A percentile compares a stretch with the other conserved stretches of the same genome.
Evolutionary conservation across 1,139 yeast species (phyloP).

Genomic region (Saccharomyces hybrid): DNA sequence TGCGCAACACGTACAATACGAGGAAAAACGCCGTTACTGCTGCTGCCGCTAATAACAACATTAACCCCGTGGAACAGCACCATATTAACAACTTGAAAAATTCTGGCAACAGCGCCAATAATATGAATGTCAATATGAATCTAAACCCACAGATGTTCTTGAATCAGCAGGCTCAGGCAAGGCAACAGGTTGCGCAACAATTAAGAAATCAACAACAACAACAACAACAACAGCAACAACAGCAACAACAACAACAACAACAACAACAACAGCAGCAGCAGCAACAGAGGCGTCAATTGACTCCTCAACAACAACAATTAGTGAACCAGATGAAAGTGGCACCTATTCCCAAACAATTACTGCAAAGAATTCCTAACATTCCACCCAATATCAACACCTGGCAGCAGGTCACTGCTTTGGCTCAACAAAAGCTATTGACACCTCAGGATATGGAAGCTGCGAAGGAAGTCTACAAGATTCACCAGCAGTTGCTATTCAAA

Average conservation of each 20-base stretch:
- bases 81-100: conserved; percentile 9
- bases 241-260: conserved; percentile 16
- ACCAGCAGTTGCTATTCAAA: conserved; percentile 31
- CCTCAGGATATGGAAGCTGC: conserved; percentile 34
- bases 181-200: conserved; percentile 39
- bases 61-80: conserved; percentile 1
- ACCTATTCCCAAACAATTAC: conserved; percentile 69
- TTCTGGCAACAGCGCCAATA: conserved; percentile 11
- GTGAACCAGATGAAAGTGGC: conserved; percentile 42
- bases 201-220: conserved; percentile 21
- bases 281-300: conserved; percentile 19
- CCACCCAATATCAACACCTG: conserved; percentile 82
- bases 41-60: conserved; percentile 11
- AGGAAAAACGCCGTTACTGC: conserved; percentile 18
- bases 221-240: conserved; percentile 14
- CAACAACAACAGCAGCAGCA: conserved; percentile 16
- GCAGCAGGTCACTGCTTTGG: conserved; percentile 70
- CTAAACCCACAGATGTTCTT: conserved; percentile 36
- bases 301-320: conserved; percentile 32
- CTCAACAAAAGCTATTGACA: conserved; percentile 41
- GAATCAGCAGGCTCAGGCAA: conserved; percentile 46
- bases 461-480: conserved; percentile 34
- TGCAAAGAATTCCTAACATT: conserved; percentile 65
- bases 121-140: conserved; percentile 15
- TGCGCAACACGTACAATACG: conserved; percentile 28